Conservation (phyloP, 2,329 filamentous ascomycete species). For the Cladosporium sp. region DNA sequence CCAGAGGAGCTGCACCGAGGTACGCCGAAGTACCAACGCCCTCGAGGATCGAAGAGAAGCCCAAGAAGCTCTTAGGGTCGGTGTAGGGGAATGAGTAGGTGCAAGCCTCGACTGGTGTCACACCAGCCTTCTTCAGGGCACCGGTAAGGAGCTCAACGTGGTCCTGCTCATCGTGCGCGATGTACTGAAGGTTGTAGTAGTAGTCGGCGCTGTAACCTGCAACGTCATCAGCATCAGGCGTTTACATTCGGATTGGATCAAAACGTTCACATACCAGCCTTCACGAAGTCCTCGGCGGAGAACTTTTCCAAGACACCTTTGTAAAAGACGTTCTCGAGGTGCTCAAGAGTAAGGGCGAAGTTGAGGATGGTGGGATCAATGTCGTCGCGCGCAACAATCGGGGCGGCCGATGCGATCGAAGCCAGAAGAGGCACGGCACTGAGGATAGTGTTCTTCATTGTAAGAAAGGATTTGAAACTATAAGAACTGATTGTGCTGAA, state of each 20-base stretch:
- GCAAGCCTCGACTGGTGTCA: slow-evolving; percentile 55
- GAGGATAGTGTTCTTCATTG: slow-evolving; percentile 25
- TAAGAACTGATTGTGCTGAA: not conserved
- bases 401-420: slow-evolving; percentile 11
- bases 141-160: slow-evolving; percentile 59
- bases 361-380: slow-evolving; percentile 35
- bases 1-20: slow-evolving; percentile 60
- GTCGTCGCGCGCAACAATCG: slow-evolving; percentile 18
- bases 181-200: slow-evolving; percentile 58
- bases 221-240: not conserved
- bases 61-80: slow-evolving; percentile 48
- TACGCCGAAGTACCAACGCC: slow-evolving; percentile 60
- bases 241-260: slow-evolving; percentile 11
- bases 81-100: slow-evolving; percentile 53
- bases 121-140: slow-evolving; percentile 47
- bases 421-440: slow-evolving; percentile 19
- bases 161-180: slow-evolving; percentile 57
- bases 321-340: slow-evolving; percentile 63
- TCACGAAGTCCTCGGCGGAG: slow-evolving; percentile 52
- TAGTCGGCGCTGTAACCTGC: slow-evolving; percentile 45
- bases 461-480: not conserved
- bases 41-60: slow-evolving; percentile 55
- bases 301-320: slow-evolving; percentile 58
- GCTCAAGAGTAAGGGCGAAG: slow-evolving; percentile 46
- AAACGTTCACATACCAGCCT: slow-evolving; percentile 44